Conservation (phyloP, 2,329 filamentous ascomycete genomes). For the Paecilomyces sp. region DNA sequence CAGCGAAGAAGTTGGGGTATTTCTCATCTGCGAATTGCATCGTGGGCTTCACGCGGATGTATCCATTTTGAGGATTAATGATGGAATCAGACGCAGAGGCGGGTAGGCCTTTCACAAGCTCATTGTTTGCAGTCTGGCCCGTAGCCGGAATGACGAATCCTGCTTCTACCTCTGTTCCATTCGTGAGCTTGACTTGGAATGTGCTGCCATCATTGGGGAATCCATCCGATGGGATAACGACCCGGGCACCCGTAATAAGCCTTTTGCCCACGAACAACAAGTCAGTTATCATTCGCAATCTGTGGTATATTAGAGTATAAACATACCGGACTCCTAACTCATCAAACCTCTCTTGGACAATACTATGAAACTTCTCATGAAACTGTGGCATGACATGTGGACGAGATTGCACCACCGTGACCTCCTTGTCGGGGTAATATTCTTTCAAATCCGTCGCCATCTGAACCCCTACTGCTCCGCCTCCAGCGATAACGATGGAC, state of each 20-base stretch:
- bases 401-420: slow-evolving; percentile 44
- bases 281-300: neutral
- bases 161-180: slow-evolving; percentile 24
- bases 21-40: slow-evolving; percentile 25
- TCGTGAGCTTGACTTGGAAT: slow-evolving; percentile 22
- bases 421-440: slow-evolving; percentile 39
- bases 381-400: slow-evolving; percentile 28
- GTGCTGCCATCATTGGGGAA: slow-evolving; percentile 18
- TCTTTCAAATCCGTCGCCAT: slow-evolving; percentile 45
- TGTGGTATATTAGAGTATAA: neutral
- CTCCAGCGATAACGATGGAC: slow-evolving; percentile 35
- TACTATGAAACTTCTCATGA: slow-evolving; percentile 20
- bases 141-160: slow-evolving; percentile 41
- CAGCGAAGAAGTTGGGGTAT: slow-evolving; percentile 25
- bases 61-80: slow-evolving; percentile 27
- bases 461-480: slow-evolving; percentile 46
- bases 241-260: slow-evolving; percentile 22
- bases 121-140: slow-evolving; percentile 42
- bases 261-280: slow-evolving; percentile 1
- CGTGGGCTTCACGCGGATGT: slow-evolving; percentile 24
- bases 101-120: slow-evolving; percentile 26
- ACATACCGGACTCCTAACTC: slow-evolving; percentile 22
- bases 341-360: slow-evolving; percentile 25
- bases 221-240: slow-evolving; percentile 17
- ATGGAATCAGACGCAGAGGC: slow-evolving; percentile 16